These are phyloP conservation scores for Rhizopogon vinicolor DNA, from an alignment of 768 basidiomycete species.

Conservation along the genomic window DNA sequence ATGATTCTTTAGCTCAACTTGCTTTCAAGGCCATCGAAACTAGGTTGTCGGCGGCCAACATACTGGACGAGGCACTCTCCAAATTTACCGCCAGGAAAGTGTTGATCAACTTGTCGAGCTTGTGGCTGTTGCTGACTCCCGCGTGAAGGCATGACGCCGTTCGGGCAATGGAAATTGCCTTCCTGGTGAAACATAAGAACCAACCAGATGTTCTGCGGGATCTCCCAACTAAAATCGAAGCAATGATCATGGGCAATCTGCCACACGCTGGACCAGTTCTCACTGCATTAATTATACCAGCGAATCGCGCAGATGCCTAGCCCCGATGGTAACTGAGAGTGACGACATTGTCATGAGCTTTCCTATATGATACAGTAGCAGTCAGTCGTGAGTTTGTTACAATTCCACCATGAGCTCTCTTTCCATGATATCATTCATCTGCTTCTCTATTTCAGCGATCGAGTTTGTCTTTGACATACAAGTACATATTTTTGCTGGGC, in stretches of 20 bases:
- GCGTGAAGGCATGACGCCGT: slow-evolving; percentile 2
- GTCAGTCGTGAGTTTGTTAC: no score
- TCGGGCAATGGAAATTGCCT: slow-evolving; percentile 1
- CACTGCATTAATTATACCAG: neutral
- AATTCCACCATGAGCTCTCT: no score
- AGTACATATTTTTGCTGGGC: no score
- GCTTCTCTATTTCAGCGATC: no score
- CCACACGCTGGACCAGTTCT: slow-evolving; percentile 4
- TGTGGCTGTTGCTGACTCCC: neutral
- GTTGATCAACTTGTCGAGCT: neutral
- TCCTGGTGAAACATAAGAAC: neutral
- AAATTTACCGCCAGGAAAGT: slow-evolving; percentile 6
- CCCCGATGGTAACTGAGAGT: no score
- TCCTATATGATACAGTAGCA: no score
- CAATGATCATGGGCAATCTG: neutral
- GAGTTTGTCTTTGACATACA: no score
- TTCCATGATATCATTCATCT: no score
- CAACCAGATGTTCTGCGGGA: neutral
- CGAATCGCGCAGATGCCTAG: neutral
- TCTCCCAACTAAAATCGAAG: slow-evolving; percentile 3
- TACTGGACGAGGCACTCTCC: slow-evolving; percentile 7
- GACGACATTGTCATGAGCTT: no score
- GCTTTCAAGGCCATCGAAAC: slow-evolving; percentile 2
- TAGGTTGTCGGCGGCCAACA: slow-evolving; percentile 1
- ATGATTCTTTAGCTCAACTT: neutral